Evolutionary conservation across 2,329 filamentous ascomycete genomes (phyloP), one percentile per base, ranked within the genome.

Genomic region (Fusarium annulatum): DNA sequence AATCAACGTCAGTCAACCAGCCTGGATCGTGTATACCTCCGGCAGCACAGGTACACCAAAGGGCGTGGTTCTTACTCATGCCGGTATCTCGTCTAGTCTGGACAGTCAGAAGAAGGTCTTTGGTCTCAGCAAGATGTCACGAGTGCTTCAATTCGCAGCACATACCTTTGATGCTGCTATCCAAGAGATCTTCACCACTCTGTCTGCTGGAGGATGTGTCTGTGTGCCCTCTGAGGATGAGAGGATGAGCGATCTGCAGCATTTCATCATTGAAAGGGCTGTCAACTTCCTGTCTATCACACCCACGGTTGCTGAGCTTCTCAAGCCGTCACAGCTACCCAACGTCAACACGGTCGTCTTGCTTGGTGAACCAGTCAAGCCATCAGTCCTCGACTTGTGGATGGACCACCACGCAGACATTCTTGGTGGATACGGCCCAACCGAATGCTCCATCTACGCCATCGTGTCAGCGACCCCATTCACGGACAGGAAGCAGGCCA

Each of bases 1-100:
- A 26, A n/a, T 21, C 43, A 46, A 28, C 6, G 23, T 30, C 33
- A 51, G 18, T 12, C 28, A 43, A 1, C 33, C 56, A 7, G 61
- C 61, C 4, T 64, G 61, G 61, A 52, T 64, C 4, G 38, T 64
- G 9, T 64, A 61, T n/a, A 64, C 61, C 1, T 64, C 61, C 1
- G 61, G 61, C 1, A 49, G 42, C 4, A 64, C 61, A 1, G 61
- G 61, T 4, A 61, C 36, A 18, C 61, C 61, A 7, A 64, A 64
- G 9, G 61, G 61, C 1, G 61, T 64, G 9, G 18, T 61, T 0
- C 42, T 64, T 11, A 46, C 58, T 3, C 61, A 64, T 21, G 28
- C 18, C 3, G 56, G 55, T 4, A 28, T 64, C 5, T 28, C 36
- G 2, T 61, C 61, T 1, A 61, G 56, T 3, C 48, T 64, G 19